Base-by-base conservation (phyloP, 2,329 filamentous ascomycete species). In the Magnaporthiopsis poae region DNA sequence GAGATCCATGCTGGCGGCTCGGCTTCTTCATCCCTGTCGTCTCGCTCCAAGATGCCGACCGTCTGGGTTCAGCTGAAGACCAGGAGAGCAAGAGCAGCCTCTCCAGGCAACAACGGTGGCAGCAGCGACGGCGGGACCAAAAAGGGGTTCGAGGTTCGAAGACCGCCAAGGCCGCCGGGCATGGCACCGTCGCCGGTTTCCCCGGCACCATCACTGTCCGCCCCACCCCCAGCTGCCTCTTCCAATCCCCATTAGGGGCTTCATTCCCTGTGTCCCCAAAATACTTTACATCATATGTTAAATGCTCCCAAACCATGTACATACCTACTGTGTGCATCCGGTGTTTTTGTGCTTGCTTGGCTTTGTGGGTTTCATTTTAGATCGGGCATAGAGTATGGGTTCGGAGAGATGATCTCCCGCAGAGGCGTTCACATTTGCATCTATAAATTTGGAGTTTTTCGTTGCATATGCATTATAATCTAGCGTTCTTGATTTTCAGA, bases 101-200 rank as follows among this genome's bases (percentile, higher is more conserved):
- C 62, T 29, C 36, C 36, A 18, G 29, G 25, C 31, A 15, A 46
- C 39, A 56, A 11, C 21, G 7, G 46, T 21, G 46, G 46, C 5
- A 56, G 46, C 46, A 25, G 21, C 46, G 46, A 56, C n/a, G 21
- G 46, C 46, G 46, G 46, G 8, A 52, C 5, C 46, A 56, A 56
- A 13, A 56, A 56, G 46, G 62, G 62, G 29, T 64, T 64, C 27
- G 62, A 64, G 39, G 62, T 64, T 39, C 62, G 62, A 39, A 64
- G 62, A 29, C 62, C 62, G 36, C 62, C 39, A n/a, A 13, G 62
- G 5, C 62, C 62, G 3, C 46, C 46, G n/a, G 46, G 46, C 21
- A 56, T 56, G 46, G 46, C 18, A 11, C 46, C 39, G 2, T 52
- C n/a, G 7, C 46, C 21, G 21, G n/a, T 25, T 56, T 56, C 46